Percentiles rank a stretch among this genome's conserved stretches.
phyloP scores from a whole-genome alignment of 257 asterid genomes.

The Parsonsia alboflavescens region DNA sequence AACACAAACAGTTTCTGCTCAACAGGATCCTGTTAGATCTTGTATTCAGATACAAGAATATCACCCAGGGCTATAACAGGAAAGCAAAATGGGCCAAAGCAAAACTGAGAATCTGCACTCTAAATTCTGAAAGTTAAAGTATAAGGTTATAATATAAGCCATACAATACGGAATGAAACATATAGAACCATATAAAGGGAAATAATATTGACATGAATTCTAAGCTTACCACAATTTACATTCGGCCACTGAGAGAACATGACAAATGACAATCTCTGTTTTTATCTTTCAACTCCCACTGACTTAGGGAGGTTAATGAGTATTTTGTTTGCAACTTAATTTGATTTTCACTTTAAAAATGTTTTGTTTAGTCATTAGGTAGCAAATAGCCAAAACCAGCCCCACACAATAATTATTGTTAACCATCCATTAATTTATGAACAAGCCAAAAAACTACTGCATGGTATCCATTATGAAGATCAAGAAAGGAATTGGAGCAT shows the following conservation, averaged over 20 bases:
- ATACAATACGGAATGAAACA: background rate
- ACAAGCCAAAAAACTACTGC: no score
- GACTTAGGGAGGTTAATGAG: background rate
- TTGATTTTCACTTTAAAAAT: background rate
- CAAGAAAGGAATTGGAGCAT: background rate
- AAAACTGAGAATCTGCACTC: background rate
- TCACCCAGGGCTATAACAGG: background rate
- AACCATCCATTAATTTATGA: no score
- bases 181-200: background rate
- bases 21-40: background rate
- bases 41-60: background rate
- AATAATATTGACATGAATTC: background rate
- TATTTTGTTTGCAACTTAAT: background rate
- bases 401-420: background rate
- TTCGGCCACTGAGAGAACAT: background rate
- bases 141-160: background rate
- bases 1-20: constrained; percentile 19
- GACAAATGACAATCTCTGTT: background rate
- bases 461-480: no score
- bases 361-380: background rate
- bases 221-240: background rate
- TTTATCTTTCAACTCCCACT: constrained; percentile 1
- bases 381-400: background rate
- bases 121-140: background rate
- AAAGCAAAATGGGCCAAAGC: background rate